phyloP scores from a whole-genome alignment of 176 grass and related monocot genomes.

The Hordeum marinum region DNA sequence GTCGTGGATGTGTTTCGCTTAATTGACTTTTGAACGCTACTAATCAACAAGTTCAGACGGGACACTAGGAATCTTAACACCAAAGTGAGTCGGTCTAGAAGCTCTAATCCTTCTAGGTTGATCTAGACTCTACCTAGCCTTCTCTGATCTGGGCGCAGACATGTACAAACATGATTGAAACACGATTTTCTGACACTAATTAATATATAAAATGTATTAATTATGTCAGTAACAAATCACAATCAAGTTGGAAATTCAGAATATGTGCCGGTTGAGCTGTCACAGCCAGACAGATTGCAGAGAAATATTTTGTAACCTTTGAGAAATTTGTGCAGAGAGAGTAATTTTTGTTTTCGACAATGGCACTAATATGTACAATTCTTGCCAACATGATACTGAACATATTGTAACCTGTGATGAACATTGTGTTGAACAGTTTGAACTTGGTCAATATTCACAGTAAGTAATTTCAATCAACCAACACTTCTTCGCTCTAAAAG shows the following conservation, averaged over 20 bases:
- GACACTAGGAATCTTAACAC: slow-evolving; percentile 28
- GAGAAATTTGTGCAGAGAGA: too few species aligned
- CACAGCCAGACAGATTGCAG: neutral
- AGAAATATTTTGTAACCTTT: neutral
- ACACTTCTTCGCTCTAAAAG: too few species aligned
- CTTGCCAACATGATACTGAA: too few species aligned
- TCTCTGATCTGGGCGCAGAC: neutral
- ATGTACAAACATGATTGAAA: neutral
- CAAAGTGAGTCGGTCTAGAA: neutral
- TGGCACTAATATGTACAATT: too few species aligned
- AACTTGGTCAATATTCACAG: too few species aligned
- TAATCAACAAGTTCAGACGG: neutral
- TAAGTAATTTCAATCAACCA: too few species aligned
- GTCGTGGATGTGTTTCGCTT: neutral
- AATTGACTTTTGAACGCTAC: neutral
- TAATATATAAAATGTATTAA: neutral
- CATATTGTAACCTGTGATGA: too few species aligned
- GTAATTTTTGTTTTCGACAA: too few species aligned
- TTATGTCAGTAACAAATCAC: neutral
- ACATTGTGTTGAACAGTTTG: too few species aligned
- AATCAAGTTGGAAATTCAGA: neutral
- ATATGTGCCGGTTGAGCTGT: neutral
- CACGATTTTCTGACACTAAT: neutral
- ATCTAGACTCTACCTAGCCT: neutral
- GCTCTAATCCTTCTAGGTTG: neutral